Evolutionary conservation across 1,284 basidiomycete species (phyloP).

Genomic region (Schizophyllum commune): DNA sequence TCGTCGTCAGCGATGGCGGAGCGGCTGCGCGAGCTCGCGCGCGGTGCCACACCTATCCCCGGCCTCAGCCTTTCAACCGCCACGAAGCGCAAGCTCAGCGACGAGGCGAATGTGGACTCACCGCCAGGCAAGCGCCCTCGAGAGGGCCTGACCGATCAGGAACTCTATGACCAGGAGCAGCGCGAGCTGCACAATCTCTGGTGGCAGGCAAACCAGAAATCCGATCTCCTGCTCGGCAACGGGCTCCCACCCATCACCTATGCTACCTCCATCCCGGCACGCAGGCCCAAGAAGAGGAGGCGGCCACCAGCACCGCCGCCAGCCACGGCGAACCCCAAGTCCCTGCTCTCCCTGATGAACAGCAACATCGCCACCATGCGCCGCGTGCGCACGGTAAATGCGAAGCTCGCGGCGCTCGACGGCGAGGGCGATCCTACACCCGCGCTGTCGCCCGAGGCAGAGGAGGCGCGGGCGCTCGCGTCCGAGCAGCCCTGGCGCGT

Average conservation of each 20-base stretch:
- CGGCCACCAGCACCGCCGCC: conserved; percentile 16
- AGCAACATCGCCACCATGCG: conserved; percentile 66
- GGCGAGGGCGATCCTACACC: conserved; percentile 28
- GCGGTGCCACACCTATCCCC: neutral
- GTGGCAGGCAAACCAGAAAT: conserved; percentile 60
- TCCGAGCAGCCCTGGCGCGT: conserved; percentile 52
- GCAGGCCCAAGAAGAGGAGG: conserved; percentile 23
- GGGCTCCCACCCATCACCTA: conserved; percentile 53
- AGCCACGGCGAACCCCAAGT: conserved; percentile 27
- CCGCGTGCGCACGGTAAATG: conserved; percentile 60
- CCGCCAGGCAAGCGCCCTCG: conserved; percentile 36
- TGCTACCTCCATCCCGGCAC: conserved; percentile 27
- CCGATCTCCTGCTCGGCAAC: conserved; percentile 52
- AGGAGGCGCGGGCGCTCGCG: conserved; percentile 18
- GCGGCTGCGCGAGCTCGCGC: conserved; percentile 31
- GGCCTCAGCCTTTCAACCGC: neutral
- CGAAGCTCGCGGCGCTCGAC: conserved; percentile 56
- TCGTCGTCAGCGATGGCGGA: conserved; percentile 18
- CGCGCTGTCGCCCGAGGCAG: conserved; percentile 1
- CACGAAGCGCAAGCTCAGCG: conserved; percentile 6
- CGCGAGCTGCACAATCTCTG: conserved; percentile 49
- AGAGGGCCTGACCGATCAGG: conserved; percentile 24
- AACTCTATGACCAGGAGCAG: conserved; percentile 21
- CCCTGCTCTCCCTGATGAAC: conserved; percentile 61
- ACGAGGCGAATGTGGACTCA: conserved; percentile 16